Conservation (phyloP, 805 yeast species). For the Blastobotrys parvus region DNA sequence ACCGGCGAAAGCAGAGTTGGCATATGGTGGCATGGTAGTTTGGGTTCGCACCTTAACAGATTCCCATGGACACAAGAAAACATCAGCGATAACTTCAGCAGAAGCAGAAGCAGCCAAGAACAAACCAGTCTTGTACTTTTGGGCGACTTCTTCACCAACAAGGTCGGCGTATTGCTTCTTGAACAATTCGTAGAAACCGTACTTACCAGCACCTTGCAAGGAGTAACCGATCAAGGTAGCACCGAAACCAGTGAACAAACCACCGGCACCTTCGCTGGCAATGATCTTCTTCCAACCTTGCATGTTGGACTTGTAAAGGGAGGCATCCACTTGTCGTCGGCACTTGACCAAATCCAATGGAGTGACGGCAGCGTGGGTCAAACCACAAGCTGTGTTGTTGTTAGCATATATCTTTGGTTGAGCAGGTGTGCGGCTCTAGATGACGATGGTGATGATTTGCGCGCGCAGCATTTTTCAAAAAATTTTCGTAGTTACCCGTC, state of each 20-base stretch:
- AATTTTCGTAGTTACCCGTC: too few species aligned
- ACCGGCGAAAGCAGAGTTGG: conserved; percentile 55
- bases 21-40: conserved; percentile 84
- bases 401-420: too few species aligned
- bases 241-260: conserved; percentile 79
- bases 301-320: conserved; percentile 62
- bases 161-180: conserved; percentile 66
- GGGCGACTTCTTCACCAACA: conserved; percentile 54
- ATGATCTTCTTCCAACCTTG: conserved; percentile 78
- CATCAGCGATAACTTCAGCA: conserved; percentile 90
- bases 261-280: conserved; percentile 63
- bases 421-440: too few species aligned
- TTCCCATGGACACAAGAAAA: conserved; percentile 87
- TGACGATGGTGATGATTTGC: too few species aligned
- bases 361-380: conserved; percentile 88
- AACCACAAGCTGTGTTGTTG: conserved; percentile 77
- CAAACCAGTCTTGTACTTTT: conserved; percentile 60
- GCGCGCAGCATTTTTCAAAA: too few species aligned
- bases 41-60: conserved; percentile 92
- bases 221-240: conserved; percentile 93
- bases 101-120: conserved; percentile 82
- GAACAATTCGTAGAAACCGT: conserved; percentile 90
- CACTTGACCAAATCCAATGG: conserved; percentile 92
- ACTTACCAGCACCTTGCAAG: conserved; percentile 94
- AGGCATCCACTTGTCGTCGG: conserved; percentile 78